Evolutionary conservation across 2,329 filamentous ascomycete genomes (phyloP).

Genomic region (Hypoxylon sp.): DNA sequence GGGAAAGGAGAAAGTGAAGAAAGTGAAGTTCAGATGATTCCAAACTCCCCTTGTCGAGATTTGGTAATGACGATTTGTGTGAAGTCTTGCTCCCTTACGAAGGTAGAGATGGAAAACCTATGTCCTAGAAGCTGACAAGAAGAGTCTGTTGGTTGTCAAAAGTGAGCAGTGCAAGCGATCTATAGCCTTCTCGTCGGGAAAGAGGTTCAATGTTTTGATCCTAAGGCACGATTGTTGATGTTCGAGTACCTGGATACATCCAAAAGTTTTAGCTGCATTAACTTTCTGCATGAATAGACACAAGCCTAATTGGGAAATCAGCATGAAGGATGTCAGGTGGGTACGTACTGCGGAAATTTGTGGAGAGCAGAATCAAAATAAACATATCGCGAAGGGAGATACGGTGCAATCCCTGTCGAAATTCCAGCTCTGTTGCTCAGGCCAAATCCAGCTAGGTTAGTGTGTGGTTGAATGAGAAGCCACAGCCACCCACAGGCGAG

Average conservation of each 20-base stretch:
- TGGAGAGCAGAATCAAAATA: constrained; percentile 40
- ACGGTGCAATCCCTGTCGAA: constrained; percentile 22
- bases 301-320: constrained; percentile 23
- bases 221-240: background rate
- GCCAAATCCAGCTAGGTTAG: constrained; percentile 28
- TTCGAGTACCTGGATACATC: constrained; percentile 1
- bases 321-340: constrained; percentile 16
- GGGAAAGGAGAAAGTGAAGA: background rate
- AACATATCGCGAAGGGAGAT: constrained; percentile 37
- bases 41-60: background rate
- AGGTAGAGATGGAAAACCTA: background rate
- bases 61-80: background rate
- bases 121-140: background rate
- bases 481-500: background rate
- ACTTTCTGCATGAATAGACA: constrained; percentile 10
- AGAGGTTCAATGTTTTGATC: background rate
- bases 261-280: constrained; percentile 7
- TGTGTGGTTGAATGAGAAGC: constrained; percentile 14
- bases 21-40: background rate
- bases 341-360: constrained; percentile 29
- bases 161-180: background rate
- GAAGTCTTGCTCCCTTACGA: background rate
- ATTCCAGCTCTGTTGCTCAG: constrained; percentile 33
- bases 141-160: background rate
- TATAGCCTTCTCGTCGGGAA: background rate